Evolutionary conservation across 257 asterid genomes (phyloP), one percentile per base, ranked within the genome.

Genomic region (Haberlea rhodopensis): DNA sequence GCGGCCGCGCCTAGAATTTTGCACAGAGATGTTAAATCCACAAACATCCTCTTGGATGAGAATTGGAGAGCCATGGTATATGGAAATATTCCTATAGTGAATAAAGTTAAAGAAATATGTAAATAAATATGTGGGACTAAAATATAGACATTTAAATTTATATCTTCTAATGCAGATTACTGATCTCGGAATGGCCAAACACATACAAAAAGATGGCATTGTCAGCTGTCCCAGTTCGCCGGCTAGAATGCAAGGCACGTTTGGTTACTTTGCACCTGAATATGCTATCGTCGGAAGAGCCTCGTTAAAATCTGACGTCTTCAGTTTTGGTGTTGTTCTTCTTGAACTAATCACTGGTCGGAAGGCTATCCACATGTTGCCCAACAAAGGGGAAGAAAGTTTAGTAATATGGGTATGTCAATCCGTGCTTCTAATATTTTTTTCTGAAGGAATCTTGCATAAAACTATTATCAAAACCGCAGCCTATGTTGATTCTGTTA

Each of bases 151-250:
- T 57, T 51, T 21, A 13, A 29, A 60, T 34, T 25, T 34, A 20
- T 54, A 60, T 45, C 19, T 45, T 11, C n/a, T 2, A 26, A 7
- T 78, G 80, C 86, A 92, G 99, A 90, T 94, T 63, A 83, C 95
- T 25, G 99, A 94, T 85, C 96, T 94, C 62, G 99, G 97, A 62
- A 87, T 94, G 99, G 99, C 99, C 19, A 94, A 82, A 71, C 99
- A 87, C 76, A 72, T 94, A 4, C 85, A 73, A 1, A 83, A 57
- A 56, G 99, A 90, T 43, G 99, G 90, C 26, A 59, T 76, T 57
- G 74, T 80, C 59, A 87, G 96, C 71, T 68, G 86, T 66, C 70
- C 99, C 34, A 77, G 95, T 69, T 90, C 99, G 56, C 97, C 99
- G 2, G 96, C 87, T 22, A 78, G 94, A 73, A 87, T 94, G 96